These are phyloP conservation scores for Babesia ovata DNA, from an alignment of 169 alveolate species.

Conservation along the genomic window DNA sequence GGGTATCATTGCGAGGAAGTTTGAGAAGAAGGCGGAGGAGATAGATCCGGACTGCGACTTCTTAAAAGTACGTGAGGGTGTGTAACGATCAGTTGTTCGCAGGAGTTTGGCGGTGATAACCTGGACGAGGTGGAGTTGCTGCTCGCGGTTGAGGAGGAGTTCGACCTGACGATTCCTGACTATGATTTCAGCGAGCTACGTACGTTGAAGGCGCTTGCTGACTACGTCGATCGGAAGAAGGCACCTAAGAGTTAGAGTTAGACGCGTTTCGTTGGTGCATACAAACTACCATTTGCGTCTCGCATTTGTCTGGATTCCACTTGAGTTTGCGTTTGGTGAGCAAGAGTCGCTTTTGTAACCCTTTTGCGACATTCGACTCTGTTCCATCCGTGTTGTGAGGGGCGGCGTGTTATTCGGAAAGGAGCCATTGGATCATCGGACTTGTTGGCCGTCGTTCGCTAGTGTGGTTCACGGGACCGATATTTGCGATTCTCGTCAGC, in stretches of 20 bases:
- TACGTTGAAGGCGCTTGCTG: slow-evolving; percentile 50
- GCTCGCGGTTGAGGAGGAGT: slow-evolving; percentile 83
- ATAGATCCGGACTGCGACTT: slow-evolving; percentile 40
- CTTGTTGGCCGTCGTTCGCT: too few relatives aligned
- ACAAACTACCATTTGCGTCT: too few relatives aligned
- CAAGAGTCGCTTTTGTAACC: too few relatives aligned
- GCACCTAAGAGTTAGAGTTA: not conserved
- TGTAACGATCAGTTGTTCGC: not conserved
- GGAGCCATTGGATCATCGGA: too few relatives aligned
- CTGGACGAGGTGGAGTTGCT: slow-evolving; percentile 81
- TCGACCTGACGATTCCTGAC: slow-evolving; percentile 80
- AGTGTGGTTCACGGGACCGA: too few relatives aligned
- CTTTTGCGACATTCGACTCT: too few relatives aligned
- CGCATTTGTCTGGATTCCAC: too few relatives aligned
- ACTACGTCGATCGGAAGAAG: slow-evolving; percentile 45
- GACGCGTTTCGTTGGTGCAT: too few relatives aligned
- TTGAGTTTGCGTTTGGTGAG: too few relatives aligned
- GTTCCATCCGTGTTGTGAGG: too few relatives aligned
- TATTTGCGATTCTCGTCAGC: too few relatives aligned
- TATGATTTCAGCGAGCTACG: slow-evolving; percentile 66
- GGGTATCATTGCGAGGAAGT: slow-evolving; percentile 39
- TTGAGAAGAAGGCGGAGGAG: slow-evolving; percentile 40
- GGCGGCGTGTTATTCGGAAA: too few relatives aligned
- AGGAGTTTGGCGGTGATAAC: slow-evolving; percentile 87
- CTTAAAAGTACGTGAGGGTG: slow-evolving; percentile 30